Evolutionary conservation across 1,139 yeast genomes (phyloP).

Genomic region (Trichomonascaceae sp.): DNA sequence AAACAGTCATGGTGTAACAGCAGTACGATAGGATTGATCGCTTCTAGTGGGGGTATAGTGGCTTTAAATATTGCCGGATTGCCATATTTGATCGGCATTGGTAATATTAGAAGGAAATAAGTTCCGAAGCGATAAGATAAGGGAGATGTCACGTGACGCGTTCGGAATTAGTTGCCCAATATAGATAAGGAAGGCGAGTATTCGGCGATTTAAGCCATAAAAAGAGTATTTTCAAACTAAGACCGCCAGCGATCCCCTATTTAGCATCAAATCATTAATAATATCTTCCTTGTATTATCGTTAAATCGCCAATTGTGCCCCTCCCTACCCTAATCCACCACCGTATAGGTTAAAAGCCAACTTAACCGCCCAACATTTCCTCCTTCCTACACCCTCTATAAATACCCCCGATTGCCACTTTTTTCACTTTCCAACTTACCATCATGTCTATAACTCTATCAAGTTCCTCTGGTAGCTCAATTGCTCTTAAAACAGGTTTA

Average conservation of each 20-base stretch:
- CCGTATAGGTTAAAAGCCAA: neutral
- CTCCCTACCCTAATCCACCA: neutral
- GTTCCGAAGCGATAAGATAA: neutral
- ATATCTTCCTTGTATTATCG: no score
- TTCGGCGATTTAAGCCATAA: neutral
- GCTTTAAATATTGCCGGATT: neutral
- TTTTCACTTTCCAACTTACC: neutral
- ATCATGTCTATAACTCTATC: neutral
- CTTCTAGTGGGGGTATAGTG: neutral
- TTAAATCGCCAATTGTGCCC: no score
- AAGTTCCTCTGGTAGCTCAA: neutral
- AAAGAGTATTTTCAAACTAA: neutral
- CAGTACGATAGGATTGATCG: neutral
- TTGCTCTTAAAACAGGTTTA: neutral
- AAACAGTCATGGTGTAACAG: neutral
- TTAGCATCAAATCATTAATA: no score
- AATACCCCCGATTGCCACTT: neutral
- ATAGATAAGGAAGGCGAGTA: no score
- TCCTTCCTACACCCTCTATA: neutral
- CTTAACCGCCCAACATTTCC: neutral
- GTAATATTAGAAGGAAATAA: neutral
- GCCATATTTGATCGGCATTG: neutral
- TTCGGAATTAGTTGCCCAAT: neutral
- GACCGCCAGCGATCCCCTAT: no score
- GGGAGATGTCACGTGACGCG: neutral